Base-by-base conservation (phyloP, 805 yeast genomes). In the Candida mattraensis region DNA sequence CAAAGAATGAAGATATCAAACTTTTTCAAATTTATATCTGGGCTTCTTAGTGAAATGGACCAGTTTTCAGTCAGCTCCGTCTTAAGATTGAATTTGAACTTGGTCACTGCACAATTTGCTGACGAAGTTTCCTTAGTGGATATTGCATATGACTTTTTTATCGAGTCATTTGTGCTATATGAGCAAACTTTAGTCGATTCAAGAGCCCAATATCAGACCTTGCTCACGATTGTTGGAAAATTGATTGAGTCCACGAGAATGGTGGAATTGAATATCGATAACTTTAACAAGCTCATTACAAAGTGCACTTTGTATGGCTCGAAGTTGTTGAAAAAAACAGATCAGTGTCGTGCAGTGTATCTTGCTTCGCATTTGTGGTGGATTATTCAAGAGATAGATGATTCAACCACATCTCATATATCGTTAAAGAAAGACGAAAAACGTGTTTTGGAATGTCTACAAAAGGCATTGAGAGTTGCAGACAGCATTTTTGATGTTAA, bases 311-410 rank as follows among this genome's bases (percentile, higher is more conserved):
- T 89, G 30, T 87, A 87, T 52, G 95, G 95, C 5, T 86, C 95
- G 10, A 87, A 86, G 59, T 69, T 93, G 33, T 69, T 91, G 52
- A 87, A 86, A 59, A 91, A 91, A 58, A 88, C 93, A 22, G 98
- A 91, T 53, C 99, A 93, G 60, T 89, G 97, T 58, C 76, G 97
- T 11, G 81, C 95, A 0, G 95, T 88, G 5, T 87, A 84, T 56
- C 62, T 77, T 33, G 89, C 96, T 27, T 80, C 95, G 1, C 97
- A 93, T 61, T 64, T 93, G 31, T 93, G 96, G 96, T 86, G 95
- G 93, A 83, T 91, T 53, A 78, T 82, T 16, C 88, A 84, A 41
- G 72, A 58, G 28, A 44, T 46, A 20, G 61, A 51, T 21, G 60
- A 54, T 26, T 24, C 50, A 11, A 34, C 44, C 18, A 27, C 53